These are phyloP conservation scores for Colletotrichum zoysiae DNA, from an alignment of 2,329 filamentous ascomycete species.

Conservation along the genomic window DNA sequence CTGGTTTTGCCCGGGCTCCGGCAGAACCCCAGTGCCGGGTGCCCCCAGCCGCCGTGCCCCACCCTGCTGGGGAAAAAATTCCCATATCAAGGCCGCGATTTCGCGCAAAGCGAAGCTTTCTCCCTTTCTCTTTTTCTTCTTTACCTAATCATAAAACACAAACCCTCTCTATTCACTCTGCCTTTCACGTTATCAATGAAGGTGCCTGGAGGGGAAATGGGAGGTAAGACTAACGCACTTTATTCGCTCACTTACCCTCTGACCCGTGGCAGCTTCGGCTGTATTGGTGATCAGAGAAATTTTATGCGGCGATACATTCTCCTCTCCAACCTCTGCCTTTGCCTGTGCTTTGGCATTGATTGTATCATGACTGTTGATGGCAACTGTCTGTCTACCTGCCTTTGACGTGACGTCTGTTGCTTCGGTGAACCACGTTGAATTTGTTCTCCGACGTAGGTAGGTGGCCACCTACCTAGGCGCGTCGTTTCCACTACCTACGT, in stretches of 20 bases:
- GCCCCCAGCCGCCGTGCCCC: background rate
- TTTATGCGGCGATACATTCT: constrained; percentile 49
- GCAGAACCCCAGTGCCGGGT: background rate
- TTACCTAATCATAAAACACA: constrained; percentile 50
- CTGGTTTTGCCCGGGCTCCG: constrained; percentile 2
- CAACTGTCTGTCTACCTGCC: background rate
- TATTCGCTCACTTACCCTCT: constrained; percentile 64
- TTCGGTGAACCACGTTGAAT: background rate
- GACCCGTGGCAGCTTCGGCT: constrained; percentile 51
- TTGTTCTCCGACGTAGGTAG: background rate
- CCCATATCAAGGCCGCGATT: constrained; percentile 42
- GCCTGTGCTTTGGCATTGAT: background rate
- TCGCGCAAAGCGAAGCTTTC: constrained; percentile 8
- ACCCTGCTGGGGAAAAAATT: background rate
- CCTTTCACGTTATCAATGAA: constrained; percentile 66
- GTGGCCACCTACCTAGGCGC: too few relatives aligned
- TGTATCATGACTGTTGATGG: background rate
- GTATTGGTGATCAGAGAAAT: constrained; percentile 53
- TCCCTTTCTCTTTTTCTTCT: constrained; percentile 45
- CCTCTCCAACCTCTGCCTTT: background rate
- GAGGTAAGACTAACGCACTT: constrained; percentile 68
- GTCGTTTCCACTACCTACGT: background rate
- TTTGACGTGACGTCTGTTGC: background rate
- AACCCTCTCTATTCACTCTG: constrained; percentile 79
- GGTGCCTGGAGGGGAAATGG: constrained; percentile 77